phyloP scores from a whole-genome alignment of 441 rosid species.

The Euphorbia celastroides region DNA sequence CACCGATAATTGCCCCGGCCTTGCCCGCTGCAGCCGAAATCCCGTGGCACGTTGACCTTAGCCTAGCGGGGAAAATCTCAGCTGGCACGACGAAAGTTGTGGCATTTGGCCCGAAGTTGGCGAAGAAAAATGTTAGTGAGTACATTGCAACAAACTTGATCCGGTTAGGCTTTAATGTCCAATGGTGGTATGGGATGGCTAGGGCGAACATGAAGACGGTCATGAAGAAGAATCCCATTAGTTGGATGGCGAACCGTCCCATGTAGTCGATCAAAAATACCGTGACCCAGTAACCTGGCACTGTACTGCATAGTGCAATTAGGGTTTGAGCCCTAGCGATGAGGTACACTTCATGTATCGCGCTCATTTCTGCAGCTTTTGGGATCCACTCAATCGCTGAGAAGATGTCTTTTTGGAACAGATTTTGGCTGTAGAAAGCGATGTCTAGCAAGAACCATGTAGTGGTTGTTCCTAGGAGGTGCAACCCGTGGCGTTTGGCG shows the following conservation, averaged over 20 bases:
- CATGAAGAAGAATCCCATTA: conserved; percentile 94
- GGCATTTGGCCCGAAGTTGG: conserved; percentile 86
- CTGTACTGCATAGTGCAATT: conserved; percentile 70
- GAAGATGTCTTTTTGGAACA: conserved; percentile 81
- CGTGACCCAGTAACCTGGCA: conserved; percentile 85
- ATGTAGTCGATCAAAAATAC: conserved; percentile 59
- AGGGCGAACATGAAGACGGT: conserved; percentile 79
- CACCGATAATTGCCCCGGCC: not conserved
- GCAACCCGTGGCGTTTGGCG: conserved; percentile 52
- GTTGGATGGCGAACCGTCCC: conserved; percentile 67
- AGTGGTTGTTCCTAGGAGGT: conserved; percentile 64
- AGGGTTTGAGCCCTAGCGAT: conserved; percentile 78
- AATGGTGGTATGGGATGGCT: conserved; percentile 67
- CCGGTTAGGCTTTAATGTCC: conserved; percentile 62
- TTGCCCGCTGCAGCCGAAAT: conserved; percentile 35
- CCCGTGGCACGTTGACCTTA: conserved; percentile 86
- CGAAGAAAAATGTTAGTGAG: conserved; percentile 76
- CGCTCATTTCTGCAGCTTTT: conserved; percentile 62
- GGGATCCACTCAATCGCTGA: conserved; percentile 84
- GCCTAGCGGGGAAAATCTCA: conserved; percentile 82
- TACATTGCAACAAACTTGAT: conserved; percentile 64
- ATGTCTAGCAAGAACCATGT: conserved; percentile 87
- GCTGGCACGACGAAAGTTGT: conserved; percentile 86
- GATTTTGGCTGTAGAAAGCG: conserved; percentile 78
- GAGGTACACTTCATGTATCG: conserved; percentile 59